Conservation (phyloP, 345 rosid species). For the Chamaenerion angustifolium region DNA sequence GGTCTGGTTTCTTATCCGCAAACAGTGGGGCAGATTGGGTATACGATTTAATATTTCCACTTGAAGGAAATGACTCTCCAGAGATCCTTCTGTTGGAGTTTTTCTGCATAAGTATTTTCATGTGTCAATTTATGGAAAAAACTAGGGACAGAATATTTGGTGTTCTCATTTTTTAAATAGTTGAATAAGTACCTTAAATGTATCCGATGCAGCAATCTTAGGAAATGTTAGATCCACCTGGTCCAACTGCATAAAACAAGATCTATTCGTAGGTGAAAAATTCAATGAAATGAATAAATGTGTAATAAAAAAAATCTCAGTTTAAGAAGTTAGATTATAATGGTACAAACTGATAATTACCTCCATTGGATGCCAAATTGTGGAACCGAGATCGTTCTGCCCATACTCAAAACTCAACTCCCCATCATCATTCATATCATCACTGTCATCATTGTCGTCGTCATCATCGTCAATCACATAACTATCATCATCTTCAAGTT, state of each 20-base stretch:
- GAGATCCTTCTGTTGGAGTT: constrained; percentile 14
- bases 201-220: constrained; percentile 21
- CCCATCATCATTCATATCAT: constrained; percentile 45
- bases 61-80: constrained; percentile 26
- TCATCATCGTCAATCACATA: constrained; percentile 33
- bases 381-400: constrained; percentile 32
- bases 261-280: no score
- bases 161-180: constrained; percentile 4
- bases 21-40: constrained; percentile 82
- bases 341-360: constrained; percentile 20
- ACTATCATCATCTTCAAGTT: constrained; percentile 57
- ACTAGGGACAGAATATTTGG: background rate
- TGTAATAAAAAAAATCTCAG: background rate
- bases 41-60: constrained; percentile 22
- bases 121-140: background rate
- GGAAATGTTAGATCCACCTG: constrained; percentile 51
- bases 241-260: constrained; percentile 48
- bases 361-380: constrained; percentile 42
- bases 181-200: constrained; percentile 32
- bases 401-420: constrained; percentile 76
- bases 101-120: constrained; percentile 34
- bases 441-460: constrained; percentile 19
- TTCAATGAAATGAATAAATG: no score
- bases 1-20: constrained; percentile 33
- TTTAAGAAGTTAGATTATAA: background rate